Conservation (phyloP, 164 flowering plant genomes). For the Umbellularia californica region DNA sequence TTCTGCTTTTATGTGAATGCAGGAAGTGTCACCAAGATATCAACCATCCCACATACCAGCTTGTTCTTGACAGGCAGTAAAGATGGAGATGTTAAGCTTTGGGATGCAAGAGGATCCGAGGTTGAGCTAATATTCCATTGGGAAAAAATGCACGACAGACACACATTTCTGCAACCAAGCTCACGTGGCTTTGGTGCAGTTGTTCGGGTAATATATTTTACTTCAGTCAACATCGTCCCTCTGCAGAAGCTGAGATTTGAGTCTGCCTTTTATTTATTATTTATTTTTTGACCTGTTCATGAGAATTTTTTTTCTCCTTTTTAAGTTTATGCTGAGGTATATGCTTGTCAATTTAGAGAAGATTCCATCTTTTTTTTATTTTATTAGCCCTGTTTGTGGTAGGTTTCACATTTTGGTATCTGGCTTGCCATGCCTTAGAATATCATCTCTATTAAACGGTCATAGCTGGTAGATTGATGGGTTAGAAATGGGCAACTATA, state of each 20-base stretch:
- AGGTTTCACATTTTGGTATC: not conserved
- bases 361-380: no score
- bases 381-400: no score
- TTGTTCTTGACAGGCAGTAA: slow-evolving; percentile 94
- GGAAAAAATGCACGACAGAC: slow-evolving; percentile 88
- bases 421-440: not conserved
- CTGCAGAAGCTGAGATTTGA: not conserved
- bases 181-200: slow-evolving; percentile 86
- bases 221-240: not conserved
- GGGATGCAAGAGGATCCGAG: slow-evolving; percentile 80
- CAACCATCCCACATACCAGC: slow-evolving; percentile 83
- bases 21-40: slow-evolving; percentile 81
- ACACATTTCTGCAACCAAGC: slow-evolving; percentile 84
- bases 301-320: not conserved
- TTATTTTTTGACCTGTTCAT: no score
- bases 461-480: not conserved
- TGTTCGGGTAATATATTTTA: slow-evolving; percentile 49
- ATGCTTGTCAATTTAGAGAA: no score
- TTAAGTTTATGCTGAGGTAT: no score
- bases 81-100: slow-evolving; percentile 98
- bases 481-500: not conserved
- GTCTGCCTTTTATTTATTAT: not conserved
- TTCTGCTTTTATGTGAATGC: slow-evolving; percentile 11
- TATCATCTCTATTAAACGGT: not conserved
- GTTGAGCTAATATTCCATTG: slow-evolving; percentile 68